phyloP scores from a whole-genome alignment of 495 filamentous ascomycete species.

The Podospora conica region DNA sequence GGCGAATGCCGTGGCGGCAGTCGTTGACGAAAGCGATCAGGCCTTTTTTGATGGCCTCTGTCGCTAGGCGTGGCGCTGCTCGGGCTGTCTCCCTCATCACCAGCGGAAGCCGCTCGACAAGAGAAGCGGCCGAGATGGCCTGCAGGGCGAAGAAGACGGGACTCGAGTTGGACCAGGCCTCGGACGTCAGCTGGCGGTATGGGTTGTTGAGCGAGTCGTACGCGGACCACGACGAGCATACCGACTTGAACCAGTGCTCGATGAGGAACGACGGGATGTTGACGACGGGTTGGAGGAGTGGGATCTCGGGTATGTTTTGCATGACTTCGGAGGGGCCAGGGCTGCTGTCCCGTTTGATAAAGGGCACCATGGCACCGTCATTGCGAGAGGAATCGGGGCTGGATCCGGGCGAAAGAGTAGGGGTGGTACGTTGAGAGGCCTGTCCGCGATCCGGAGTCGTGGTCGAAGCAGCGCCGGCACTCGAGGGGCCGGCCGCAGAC shows the following conservation, averaged over 20 bases:
- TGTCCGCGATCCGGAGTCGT: neutral
- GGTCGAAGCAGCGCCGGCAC: neutral
- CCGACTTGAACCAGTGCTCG: slow-evolving; percentile 35
- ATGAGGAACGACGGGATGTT: slow-evolving; percentile 30
- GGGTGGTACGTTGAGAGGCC: neutral
- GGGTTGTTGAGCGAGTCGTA: slow-evolving; percentile 27
- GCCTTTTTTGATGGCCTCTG: slow-evolving; percentile 25
- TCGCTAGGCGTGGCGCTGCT: slow-evolving; percentile 20
- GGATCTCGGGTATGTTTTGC: neutral
- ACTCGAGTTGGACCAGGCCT: slow-evolving; percentile 22
- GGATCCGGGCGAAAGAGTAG: slow-evolving; percentile 6
- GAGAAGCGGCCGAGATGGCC: slow-evolving; percentile 28
- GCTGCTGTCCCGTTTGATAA: slow-evolving; percentile 6
- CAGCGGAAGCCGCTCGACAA: slow-evolving; percentile 28
- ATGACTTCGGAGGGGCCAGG: neutral
- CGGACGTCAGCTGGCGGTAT: slow-evolving; percentile 24
- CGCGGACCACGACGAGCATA: slow-evolving; percentile 31
- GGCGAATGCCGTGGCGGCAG: neutral
- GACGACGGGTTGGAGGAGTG: slow-evolving; percentile 24
- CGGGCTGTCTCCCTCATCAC: slow-evolving; percentile 29
- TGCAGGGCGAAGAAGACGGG: slow-evolving; percentile 27
- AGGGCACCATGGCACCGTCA: slow-evolving; percentile 5
- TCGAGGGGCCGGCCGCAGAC: neutral
- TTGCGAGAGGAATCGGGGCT: neutral
- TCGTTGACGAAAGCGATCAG: slow-evolving; percentile 19